phyloP scores from a whole-genome alignment of 202 grass and related monocot species.

The Digitaria exilis region DNA sequence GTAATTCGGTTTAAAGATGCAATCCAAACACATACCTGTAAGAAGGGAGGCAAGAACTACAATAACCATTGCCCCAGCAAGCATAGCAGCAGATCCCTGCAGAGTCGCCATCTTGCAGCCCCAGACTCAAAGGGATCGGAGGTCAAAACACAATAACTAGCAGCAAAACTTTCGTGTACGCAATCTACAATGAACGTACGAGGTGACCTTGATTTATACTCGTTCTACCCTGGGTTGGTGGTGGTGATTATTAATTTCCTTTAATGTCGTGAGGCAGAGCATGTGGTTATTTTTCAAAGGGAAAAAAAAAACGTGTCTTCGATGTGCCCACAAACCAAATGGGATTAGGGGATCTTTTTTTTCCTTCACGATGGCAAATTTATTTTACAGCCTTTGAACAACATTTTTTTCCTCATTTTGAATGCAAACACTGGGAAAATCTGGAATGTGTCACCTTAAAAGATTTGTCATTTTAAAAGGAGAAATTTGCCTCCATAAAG shows the following conservation, averaged over 20 bases:
- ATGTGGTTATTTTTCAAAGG: not conserved
- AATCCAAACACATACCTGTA: not conserved
- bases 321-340: not conserved
- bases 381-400: not conserved
- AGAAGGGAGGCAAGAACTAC: not conserved
- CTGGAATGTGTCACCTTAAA: not conserved
- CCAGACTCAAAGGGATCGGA: not conserved
- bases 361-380: not conserved
- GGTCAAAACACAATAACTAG: not conserved
- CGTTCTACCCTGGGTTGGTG: constrained; percentile 13
- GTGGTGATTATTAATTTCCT: not conserved
- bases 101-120: not conserved
- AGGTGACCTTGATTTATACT: not conserved
- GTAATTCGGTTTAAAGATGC: not conserved
- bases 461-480: not conserved
- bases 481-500: not conserved
- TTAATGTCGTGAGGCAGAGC: not conserved
- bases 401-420: not conserved
- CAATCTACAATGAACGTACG: not conserved
- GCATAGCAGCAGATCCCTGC: not conserved
- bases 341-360: not conserved
- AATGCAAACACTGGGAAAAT: not conserved
- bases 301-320: not conserved
- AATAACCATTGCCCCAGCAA: not conserved
- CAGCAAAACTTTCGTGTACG: not conserved